Conservation (phyloP, 1,284 basidiomycete species). For the Laetiporus sulphureus region DNA sequence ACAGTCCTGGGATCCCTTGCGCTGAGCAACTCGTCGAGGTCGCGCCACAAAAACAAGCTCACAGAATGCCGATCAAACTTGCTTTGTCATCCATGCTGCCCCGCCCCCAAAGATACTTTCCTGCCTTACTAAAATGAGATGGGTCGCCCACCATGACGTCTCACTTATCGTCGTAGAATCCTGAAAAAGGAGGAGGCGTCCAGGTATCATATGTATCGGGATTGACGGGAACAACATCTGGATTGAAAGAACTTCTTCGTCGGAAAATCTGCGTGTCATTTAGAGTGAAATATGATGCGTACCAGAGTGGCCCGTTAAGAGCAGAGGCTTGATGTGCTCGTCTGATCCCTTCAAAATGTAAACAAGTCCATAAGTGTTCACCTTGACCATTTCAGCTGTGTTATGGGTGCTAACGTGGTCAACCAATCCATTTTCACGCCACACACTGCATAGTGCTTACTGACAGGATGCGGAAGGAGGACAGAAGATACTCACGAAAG, state of each 20-base stretch:
- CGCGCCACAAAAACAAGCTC: slow-evolving; percentile 17
- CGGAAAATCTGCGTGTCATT: neutral
- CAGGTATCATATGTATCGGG: slow-evolving; percentile 43
- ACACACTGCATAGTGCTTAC: slow-evolving; percentile 14
- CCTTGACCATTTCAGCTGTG: slow-evolving; percentile 42
- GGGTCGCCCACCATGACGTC: neutral
- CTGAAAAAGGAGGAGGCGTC: slow-evolving; percentile 32
- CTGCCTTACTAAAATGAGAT: slow-evolving; percentile 14
- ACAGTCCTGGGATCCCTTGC: slow-evolving; percentile 31
- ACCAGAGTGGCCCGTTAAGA: slow-evolving; percentile 66
- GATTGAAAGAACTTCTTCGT: neutral
- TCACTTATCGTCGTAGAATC: slow-evolving; percentile 26
- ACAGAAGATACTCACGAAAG: slow-evolving; percentile 34
- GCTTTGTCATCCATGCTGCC: slow-evolving; percentile 60
- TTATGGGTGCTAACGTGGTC: slow-evolving; percentile 45
- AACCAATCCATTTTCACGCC: neutral
- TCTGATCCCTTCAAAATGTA: slow-evolving; percentile 58
- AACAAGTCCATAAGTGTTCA: slow-evolving; percentile 61
- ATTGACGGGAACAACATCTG: slow-evolving; percentile 54
- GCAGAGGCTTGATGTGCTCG: slow-evolving; percentile 46
- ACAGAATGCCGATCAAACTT: slow-evolving; percentile 50
- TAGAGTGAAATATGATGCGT: too few species aligned
- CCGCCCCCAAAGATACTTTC: slow-evolving; percentile 55
- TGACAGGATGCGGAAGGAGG: slow-evolving; percentile 34
- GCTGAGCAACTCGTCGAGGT: neutral